Base-by-base conservation (phyloP, 495 filamentous ascomycete species). In the Chaetomidium leptoderma region DNA sequence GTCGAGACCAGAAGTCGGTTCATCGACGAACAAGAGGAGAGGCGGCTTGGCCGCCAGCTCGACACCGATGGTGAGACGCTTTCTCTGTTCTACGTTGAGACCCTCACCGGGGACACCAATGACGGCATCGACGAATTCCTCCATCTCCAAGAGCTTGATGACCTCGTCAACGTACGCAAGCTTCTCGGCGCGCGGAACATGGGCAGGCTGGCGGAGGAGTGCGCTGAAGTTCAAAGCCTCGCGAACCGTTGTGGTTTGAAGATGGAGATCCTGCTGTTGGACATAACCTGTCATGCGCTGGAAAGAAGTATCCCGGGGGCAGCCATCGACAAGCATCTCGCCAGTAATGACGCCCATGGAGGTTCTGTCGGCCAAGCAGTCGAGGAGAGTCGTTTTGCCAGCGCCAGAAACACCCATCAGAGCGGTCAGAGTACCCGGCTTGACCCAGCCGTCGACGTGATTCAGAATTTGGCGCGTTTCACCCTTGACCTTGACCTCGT, bases 201-300 rank as follows among this genome's bases (percentile, higher is more conserved):
- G 79, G 17, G 81, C 83, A 5, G 92, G 90, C 65, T 96, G 92
- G 45, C 92, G 87, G 16, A 96, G 82, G 35, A 91, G 71, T 39
- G 92, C 92, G 53, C 84, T 88, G 71, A 97, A 97, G 42, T 81
- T 77, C 14, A 97, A 77, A 29, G 91, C 90, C 68, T 90, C 92
- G 42, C 91, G 83, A 36, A 96, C 91, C 6, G 92, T 97, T 1
- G 86, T 83, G 0, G 90, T 95, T 35, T 86, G 78, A 24, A 95
- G 79, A 70, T 96, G 92, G 9, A 97, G 81, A 82, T 97, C 92
- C 72, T 95, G 91, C 69, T 97, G 92, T 65, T 97, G 90, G 19
- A 93, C 92, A 63, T 96, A 97, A 26, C 92, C 92, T 3, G 91
- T 96, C 76, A 93, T 93, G 33, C 91, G 86, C 66, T 93, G 90